Percentiles rank a stretch among this genome's conserved stretches.
phyloP scores from a whole-genome alignment of 371 early-diverging fungal species.

The Saksenaea oblongispora region DNA sequence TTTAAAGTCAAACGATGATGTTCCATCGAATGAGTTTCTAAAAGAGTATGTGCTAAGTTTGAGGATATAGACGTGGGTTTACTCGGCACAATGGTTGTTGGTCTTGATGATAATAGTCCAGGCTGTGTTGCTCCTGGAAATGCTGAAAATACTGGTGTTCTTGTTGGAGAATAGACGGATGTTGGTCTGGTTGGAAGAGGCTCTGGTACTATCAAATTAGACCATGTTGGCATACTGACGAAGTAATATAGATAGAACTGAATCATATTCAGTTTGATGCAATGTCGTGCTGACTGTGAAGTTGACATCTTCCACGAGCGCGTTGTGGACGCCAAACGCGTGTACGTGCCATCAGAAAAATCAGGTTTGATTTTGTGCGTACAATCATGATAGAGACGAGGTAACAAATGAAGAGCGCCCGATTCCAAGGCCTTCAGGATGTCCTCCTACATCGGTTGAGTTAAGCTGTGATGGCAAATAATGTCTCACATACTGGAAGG shows the following conservation, averaged over 20 bases:
- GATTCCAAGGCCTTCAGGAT: constrained; percentile 25
- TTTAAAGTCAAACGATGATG: background rate
- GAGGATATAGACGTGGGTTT: background rate
- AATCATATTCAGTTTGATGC: constrained; percentile 32
- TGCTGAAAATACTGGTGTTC: background rate
- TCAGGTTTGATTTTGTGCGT: constrained; percentile 7
- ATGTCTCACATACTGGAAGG: constrained; percentile 26
- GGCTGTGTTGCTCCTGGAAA: background rate
- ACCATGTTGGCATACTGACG: constrained; percentile 30
- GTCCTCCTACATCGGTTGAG: constrained; percentile 25
- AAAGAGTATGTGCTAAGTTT: background rate
- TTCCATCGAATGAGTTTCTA: background rate
- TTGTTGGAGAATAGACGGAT: background rate
- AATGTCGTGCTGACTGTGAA: constrained; percentile 15
- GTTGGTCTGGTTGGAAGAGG: background rate
- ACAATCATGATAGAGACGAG: constrained; percentile 30
- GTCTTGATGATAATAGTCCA: background rate
- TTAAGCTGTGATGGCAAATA: background rate
- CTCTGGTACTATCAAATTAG: constrained; percentile 1
- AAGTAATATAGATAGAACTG: constrained; percentile 42
- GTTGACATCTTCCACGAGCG: constrained; percentile 33
- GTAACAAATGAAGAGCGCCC: constrained; percentile 34
- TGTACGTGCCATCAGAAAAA: constrained; percentile 10
- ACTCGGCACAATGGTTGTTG: background rate
- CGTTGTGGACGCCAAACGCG: constrained; percentile 30